Percentiles rank a stretch among this genome's conserved stretches.
Conservation (phyloP, 345 rosid genomes). For the Linum trigynum region DNA sequence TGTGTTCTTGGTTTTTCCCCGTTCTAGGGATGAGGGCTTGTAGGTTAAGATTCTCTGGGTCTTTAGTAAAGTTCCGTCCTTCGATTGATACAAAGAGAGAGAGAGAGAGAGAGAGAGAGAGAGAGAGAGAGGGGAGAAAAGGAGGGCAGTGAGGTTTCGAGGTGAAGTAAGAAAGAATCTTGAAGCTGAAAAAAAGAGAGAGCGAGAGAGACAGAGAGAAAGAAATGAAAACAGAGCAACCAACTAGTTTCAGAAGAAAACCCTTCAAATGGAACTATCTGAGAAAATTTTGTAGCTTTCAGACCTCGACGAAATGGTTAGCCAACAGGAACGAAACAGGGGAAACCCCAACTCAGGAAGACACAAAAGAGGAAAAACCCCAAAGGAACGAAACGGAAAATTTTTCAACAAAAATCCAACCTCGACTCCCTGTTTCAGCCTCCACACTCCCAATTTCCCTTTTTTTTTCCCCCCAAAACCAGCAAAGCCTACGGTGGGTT, state of each 20-base stretch:
- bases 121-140: too few species aligned
- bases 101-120: too few species aligned
- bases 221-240: conserved; percentile 5
- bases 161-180: not conserved
- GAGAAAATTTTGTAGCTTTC: too few species aligned
- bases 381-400: not conserved
- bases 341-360: not conserved
- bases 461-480: not conserved
- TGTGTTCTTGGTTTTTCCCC: conserved; percentile 1
- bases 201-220: conserved; percentile 11
- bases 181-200: not conserved
- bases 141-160: too few species aligned
- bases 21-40: conserved; percentile 7
- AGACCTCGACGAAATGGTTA: too few species aligned
- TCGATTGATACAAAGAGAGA: not conserved
- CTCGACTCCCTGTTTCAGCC: too few species aligned
- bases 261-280: too few species aligned
- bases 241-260: not conserved
- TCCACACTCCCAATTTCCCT: too few species aligned
- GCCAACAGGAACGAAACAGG: not conserved
- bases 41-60: conserved; percentile 19
- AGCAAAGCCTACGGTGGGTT: not conserved
- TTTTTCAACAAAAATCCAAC: too few species aligned
- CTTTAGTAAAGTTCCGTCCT: conserved; percentile 37
- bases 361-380: conserved; percentile 12